Evolutionary conservation across 75 land plant genomes (phyloP).

Genomic region (Larix kaempferi): DNA sequence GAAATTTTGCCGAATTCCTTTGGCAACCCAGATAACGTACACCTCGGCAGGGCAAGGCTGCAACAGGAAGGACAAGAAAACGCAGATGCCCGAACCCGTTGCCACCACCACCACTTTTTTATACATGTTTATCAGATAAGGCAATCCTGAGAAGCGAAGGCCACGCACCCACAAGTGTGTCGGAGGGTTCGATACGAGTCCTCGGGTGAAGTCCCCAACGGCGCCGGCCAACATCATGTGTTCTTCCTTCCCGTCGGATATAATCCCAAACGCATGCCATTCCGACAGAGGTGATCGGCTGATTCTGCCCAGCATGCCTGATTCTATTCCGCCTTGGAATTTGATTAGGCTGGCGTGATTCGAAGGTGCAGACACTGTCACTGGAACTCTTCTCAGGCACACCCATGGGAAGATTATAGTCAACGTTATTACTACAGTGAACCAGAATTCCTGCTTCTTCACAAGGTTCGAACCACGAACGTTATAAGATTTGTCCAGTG

Average conservation of each 20-base stretch:
- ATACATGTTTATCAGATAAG: conserved; percentile 58
- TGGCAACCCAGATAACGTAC: conserved; percentile 56
- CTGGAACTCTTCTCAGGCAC: conserved; percentile 39
- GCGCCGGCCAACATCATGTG: conserved; percentile 75
- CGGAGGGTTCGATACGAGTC: conserved; percentile 48
- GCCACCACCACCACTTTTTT: conserved; percentile 49
- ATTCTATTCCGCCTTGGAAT: conserved; percentile 41
- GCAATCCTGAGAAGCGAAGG: conserved; percentile 51
- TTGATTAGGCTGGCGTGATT: conserved; percentile 49
- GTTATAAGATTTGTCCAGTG: conserved; percentile 27
- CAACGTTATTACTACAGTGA: conserved; percentile 41
- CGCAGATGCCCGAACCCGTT: conserved; percentile 60
- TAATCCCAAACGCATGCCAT: no score
- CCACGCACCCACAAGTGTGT: conserved; percentile 49
- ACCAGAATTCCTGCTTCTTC: conserved; percentile 47
- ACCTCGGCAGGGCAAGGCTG: conserved; percentile 38
- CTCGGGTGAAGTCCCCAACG: conserved; percentile 64
- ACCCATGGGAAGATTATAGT: conserved; percentile 56
- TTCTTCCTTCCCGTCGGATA: conserved; percentile 39
- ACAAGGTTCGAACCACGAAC: conserved; percentile 12
- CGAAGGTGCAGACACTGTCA: conserved; percentile 26
- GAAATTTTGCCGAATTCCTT: conserved; percentile 49
- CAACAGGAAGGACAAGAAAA: conserved; percentile 54
- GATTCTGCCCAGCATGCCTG: conserved; percentile 44
- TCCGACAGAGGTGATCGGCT: conserved; percentile 57